Conservation (phyloP, 1,284 basidiomycete genomes). For the Phellinidium pouzarii region DNA sequence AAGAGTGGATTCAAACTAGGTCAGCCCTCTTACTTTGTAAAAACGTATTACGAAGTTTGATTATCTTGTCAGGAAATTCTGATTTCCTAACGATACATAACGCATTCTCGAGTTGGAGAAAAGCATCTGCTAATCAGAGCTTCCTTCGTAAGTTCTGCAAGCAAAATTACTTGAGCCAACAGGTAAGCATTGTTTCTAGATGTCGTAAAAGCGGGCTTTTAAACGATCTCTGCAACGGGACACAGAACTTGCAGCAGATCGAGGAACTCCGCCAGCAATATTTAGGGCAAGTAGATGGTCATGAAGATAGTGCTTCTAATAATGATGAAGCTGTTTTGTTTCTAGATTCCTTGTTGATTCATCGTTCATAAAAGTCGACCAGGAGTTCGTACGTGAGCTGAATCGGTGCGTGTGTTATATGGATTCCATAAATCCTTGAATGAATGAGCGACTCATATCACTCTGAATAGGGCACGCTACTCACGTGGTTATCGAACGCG, state of each 20-base stretch:
- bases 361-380: conserved; percentile 72
- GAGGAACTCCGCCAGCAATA: conserved; percentile 96
- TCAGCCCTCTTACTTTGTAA: conserved; percentile 30
- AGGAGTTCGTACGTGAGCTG: conserved; percentile 63
- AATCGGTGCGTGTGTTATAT: conserved; percentile 44
- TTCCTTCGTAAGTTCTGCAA: conserved; percentile 75
- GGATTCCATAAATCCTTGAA: background rate
- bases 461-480: conserved; percentile 57
- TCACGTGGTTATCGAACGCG: conserved; percentile 61
- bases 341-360: conserved; percentile 80
- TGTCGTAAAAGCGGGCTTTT: background rate
- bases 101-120: conserved; percentile 85
- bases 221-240: background rate
- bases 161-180: conserved; percentile 80
- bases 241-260: conserved; percentile 87
- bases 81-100: conserved; percentile 95
- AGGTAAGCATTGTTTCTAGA: conserved; percentile 37
- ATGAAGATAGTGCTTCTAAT: conserved; percentile 4
- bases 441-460: background rate
- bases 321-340: background rate
- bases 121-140: conserved; percentile 60
- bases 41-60: background rate
- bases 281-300: conserved; percentile 47
- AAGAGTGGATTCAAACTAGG: conserved; percentile 78
- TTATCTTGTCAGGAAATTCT: conserved; percentile 64